Evolutionary conservation across 345 rosid genomes (phyloP), one percentile per base, ranked within the genome.

Genomic region (Camelina hispida): DNA sequence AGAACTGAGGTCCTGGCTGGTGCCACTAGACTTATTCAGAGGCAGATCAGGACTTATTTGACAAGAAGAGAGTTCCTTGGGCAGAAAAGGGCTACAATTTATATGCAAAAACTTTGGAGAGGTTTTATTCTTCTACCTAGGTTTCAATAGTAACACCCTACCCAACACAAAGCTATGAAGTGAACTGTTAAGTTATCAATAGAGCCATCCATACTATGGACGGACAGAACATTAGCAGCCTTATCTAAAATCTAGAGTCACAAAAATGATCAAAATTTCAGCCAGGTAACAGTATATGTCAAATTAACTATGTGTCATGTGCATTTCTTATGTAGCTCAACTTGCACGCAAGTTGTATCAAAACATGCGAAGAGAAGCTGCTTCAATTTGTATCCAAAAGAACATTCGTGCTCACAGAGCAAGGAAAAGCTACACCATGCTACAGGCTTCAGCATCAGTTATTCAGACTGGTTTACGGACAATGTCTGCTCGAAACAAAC

Each of bases 381-480:
- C 86, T 50, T 77, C 88, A 23, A 68, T 75, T 16, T 67, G 76
- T 54, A 81, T 87, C 32, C 88, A 87, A 65, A 87, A 83, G 73
- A 66, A 82, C 65, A 68, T 47, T 10, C 88, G 87, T 58, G 78
- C 80, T 56, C 81, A 79, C 58, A 71, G 20, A 68, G 84, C 85
- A 66, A 81, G 88, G 74, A 78, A 55, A 42, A 37, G 59, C 68
- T 89, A 85, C 80, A 79, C 52, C 35, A 76, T 70, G 16, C 80
- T 85, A 25, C 81, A 83, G 68, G 73, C 60, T 20, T 80, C 90
- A 42, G 83, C 92, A 54, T 66, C 72, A 63, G 64, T 67, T 16
- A 79, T 89, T 59, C 96, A 89, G 60, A 85, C 87, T 20, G 89
- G 90, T 65, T 66, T 89, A 57, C 72, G 87, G 53, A 79, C 91